Base-by-base conservation (phyloP, 1,284 basidiomycete genomes). In the Coriolopsis trogii region DNA sequence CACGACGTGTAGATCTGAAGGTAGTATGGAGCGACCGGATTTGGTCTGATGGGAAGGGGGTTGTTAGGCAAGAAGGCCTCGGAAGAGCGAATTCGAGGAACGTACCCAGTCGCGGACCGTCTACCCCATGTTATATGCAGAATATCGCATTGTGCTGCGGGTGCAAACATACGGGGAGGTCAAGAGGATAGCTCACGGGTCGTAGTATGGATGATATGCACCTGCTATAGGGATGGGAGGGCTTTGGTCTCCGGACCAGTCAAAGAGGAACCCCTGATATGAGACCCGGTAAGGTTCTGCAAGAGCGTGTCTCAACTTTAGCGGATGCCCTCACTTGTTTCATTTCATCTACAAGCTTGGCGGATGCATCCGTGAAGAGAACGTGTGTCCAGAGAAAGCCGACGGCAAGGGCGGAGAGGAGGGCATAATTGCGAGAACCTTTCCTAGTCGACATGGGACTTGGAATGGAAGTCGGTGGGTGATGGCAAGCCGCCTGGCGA, bases 1-100 rank as follows among this genome's bases (percentile, higher is more conserved):
- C 55, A 82, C 81, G 82, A 84, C 3, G 80, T 81, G 59, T 81
- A 83, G n/a, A 85, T 73, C 60, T 81, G 79, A 9, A 85, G 76
- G 56, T 68, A 80, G 62, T 83, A 84, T 10, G 83, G 83, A 2
- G 81, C 73, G 4, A 68, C 68, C 3, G 81, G 80, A 59, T 78
- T 78, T 4, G 80, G 81, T 12, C 82, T 84, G 55, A 9, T 12
- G 80, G 12, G 80, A 81, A 53, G 7, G 26, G 28, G 13, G 15
- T 24, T 3, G 16, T 49, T 34, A 25, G 50, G 31, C 29, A 16
- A 46, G 24, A 51, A 39, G 36, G 49, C n/a, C 40, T 30, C 15
- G 42, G 41, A 40, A 15, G 31, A 53, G 39, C 21, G 39, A 34
- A 6, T 34, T 31, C 28, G 26, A 37, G 20, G 34, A n/a, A 63